These are phyloP conservation scores for Coemansia sp. DNA, from an alignment of 192 early-diverging fungal species.

Conservation along the genomic window DNA sequence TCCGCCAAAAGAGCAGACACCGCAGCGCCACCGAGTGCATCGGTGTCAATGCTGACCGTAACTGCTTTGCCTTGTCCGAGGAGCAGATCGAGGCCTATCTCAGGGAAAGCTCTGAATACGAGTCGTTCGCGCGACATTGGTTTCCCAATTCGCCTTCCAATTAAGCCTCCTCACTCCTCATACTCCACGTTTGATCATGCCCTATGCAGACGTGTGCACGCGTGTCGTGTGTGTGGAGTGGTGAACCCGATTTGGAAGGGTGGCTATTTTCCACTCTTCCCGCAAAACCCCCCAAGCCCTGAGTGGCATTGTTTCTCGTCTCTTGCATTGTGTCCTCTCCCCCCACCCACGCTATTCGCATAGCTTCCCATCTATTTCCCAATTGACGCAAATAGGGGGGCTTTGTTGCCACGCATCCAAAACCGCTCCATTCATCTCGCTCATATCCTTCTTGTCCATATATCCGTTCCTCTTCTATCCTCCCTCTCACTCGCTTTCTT, in stretches of 20 bases:
- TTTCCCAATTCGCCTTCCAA: slow-evolving; percentile 37
- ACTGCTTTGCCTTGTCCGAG: slow-evolving; percentile 42
- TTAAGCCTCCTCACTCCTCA: not conserved
- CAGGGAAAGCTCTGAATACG: slow-evolving; percentile 48
- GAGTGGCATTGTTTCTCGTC: not conserved
- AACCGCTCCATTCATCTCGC: slow-evolving; percentile 1
- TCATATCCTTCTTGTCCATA: slow-evolving; percentile 1
- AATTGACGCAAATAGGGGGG: slow-evolving; percentile 1
- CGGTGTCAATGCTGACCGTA: slow-evolving; percentile 24
- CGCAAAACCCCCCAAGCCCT: not conserved
- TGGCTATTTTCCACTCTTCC: not conserved
- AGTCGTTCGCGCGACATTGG: slow-evolving; percentile 50
- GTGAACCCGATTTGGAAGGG: not conserved
- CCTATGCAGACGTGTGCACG: not conserved
- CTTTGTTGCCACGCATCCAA: not conserved
- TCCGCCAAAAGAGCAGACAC: slow-evolving; percentile 20
- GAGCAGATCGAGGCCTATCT: slow-evolving; percentile 49
- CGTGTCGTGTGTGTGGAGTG: not conserved
- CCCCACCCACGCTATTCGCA: slow-evolving; percentile 4
- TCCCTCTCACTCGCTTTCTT: not conserved
- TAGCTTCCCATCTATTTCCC: not conserved
- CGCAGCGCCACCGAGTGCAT: slow-evolving; percentile 41
- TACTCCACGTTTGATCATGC: not conserved
- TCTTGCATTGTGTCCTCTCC: not conserved
- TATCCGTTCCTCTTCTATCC: not conserved